A percentile compares a stretch with the other conserved stretches of the same genome.
These are phyloP conservation scores for Cercospora zeae-maydis DNA, from an alignment of 2,329 filamentous ascomycete genomes.

Conservation along the genomic window DNA sequence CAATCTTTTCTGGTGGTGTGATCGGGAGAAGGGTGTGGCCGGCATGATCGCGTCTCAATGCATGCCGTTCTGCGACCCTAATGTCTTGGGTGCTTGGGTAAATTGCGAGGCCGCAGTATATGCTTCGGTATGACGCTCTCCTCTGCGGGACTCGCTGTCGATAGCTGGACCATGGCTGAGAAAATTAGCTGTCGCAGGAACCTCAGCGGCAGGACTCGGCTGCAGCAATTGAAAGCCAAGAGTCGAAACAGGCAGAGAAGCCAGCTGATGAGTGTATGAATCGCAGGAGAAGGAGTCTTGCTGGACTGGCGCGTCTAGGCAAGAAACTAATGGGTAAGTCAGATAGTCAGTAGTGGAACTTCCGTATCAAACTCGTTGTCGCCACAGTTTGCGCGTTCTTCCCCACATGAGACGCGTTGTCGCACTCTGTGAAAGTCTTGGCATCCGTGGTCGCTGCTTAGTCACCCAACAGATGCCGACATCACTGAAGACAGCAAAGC, in stretches of 20 bases:
- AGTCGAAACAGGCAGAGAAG: background rate
- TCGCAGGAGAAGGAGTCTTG: background rate
- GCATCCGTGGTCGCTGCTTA: too few species aligned
- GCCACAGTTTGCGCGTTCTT: too few species aligned
- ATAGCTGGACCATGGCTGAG: conserved; percentile 3
- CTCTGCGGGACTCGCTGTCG: background rate
- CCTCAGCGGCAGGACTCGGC: background rate
- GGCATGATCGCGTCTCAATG: conserved; percentile 40
- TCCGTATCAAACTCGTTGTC: background rate
- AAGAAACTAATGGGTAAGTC: background rate
- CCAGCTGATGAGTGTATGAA: background rate
- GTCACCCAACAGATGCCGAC: too few species aligned
- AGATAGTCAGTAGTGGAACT: background rate
- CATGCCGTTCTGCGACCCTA: conserved; percentile 37
- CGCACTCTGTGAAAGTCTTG: too few species aligned
- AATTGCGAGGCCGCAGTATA: conserved; percentile 16
- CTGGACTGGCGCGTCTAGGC: background rate
- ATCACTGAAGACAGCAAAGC: background rate
- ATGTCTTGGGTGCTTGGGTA: conserved; percentile 24
- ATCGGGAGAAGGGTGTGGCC: conserved; percentile 39
- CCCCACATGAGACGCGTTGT: too few species aligned
- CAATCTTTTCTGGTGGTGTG: conserved; percentile 40
- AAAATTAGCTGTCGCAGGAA: conserved; percentile 5
- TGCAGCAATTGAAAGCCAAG: background rate
- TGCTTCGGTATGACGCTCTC: conserved; percentile 7